A percentile compares a stretch with the other conserved stretches of the same genome.
phyloP scores from a whole-genome alignment of 441 rosid species.

The Raphanus hybrid region DNA sequence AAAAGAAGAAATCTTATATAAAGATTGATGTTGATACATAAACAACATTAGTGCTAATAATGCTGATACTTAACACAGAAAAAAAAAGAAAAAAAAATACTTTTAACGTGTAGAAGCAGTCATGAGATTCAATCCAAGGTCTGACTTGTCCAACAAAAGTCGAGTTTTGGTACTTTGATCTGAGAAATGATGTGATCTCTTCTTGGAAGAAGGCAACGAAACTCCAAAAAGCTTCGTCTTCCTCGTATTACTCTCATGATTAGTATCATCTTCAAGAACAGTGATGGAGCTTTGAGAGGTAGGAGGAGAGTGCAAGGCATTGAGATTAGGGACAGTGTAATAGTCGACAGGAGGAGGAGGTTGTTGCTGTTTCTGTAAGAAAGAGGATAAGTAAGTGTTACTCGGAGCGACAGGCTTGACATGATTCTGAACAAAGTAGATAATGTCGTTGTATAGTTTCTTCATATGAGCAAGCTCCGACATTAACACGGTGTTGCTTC shows the following conservation, averaged over 20 bases:
- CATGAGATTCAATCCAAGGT: slow-evolving; percentile 88
- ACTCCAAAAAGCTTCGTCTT: slow-evolving; percentile 88
- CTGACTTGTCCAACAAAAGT: slow-evolving; percentile 71
- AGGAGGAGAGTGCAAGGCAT: slow-evolving; percentile 43
- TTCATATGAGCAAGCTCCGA: slow-evolving; percentile 89
- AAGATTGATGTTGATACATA: slow-evolving; percentile 14
- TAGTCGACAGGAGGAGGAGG: slow-evolving; percentile 25
- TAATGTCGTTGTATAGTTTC: slow-evolving; percentile 91
- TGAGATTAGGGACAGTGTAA: slow-evolving; percentile 39
- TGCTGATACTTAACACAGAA: slow-evolving; percentile 6
- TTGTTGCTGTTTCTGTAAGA: slow-evolving; percentile 47
- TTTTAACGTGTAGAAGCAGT: slow-evolving; percentile 57
- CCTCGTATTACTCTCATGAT: slow-evolving; percentile 34
- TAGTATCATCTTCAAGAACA: slow-evolving; percentile 56
- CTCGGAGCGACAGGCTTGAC: slow-evolving; percentile 84
- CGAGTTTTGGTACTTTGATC: slow-evolving; percentile 67
- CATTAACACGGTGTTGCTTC: slow-evolving; percentile 77
- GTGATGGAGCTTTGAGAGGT: slow-evolving; percentile 72
- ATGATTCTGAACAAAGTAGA: slow-evolving; percentile 89
- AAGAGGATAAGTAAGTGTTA: slow-evolving; percentile 55
- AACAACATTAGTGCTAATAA: slow-evolving; percentile 38
- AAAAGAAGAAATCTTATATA: not conserved
- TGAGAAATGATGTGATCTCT: slow-evolving; percentile 55
- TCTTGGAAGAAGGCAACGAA: slow-evolving; percentile 69
- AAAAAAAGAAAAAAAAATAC: not conserved